These are phyloP conservation scores for Eremothecium cymbalariae DNA, from an alignment of 1,139 yeast species.

Conservation along the genomic window DNA sequence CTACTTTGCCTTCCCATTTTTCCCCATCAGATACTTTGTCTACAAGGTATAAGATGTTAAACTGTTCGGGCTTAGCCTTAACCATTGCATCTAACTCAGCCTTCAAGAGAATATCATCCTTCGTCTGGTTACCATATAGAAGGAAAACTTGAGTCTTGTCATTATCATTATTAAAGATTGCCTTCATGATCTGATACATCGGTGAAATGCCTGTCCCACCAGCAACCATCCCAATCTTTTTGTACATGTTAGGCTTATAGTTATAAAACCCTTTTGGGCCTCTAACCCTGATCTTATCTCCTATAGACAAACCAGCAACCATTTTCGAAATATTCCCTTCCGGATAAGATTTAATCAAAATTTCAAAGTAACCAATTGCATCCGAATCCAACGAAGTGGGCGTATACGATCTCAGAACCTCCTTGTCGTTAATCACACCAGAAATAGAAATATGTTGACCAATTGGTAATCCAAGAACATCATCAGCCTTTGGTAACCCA, in stretches of 20 bases:
- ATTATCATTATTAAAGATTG: conserved; percentile 51
- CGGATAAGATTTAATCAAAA: conserved; percentile 87
- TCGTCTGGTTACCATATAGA: conserved; percentile 71
- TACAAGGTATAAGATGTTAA: conserved; percentile 66
- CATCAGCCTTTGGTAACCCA: conserved; percentile 68
- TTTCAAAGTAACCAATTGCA: conserved; percentile 74
- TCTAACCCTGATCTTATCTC: conserved; percentile 63
- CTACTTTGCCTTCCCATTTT: conserved; percentile 73
- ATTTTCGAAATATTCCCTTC: conserved; percentile 79
- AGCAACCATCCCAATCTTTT: conserved; percentile 70
- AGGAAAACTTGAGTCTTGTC: conserved; percentile 61
- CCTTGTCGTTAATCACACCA: conserved; percentile 71
- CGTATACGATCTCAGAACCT: conserved; percentile 83
- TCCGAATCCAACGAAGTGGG: conserved; percentile 85
- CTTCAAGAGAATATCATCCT: conserved; percentile 70
- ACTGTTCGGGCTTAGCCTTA: conserved; percentile 52
- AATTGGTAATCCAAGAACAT: conserved; percentile 80
- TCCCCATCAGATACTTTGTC: conserved; percentile 45
- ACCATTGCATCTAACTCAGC: conserved; percentile 70
- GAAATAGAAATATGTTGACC: conserved; percentile 87
- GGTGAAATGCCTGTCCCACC: conserved; percentile 67
- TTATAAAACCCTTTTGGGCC: conserved; percentile 94
- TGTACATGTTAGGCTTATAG: conserved; percentile 73
- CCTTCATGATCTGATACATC: conserved; percentile 80
- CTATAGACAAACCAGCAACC: conserved; percentile 60